Evolutionary conservation across 257 asterid genomes (phyloP).

Genomic region (Solanum tacnaense): DNA sequence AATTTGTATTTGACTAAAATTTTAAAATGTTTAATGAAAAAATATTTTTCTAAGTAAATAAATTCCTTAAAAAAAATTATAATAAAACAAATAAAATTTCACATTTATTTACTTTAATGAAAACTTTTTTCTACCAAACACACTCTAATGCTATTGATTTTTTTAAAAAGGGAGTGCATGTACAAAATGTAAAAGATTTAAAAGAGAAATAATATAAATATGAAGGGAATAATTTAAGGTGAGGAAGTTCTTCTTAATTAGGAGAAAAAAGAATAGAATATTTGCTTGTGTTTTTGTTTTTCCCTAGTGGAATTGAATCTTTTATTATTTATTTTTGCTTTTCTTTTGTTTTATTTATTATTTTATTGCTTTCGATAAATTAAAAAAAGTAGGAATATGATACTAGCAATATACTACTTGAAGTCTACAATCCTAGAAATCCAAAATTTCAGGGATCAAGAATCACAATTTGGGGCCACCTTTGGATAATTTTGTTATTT

Average conservation of each 20-base stretch:
- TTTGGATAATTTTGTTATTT: neutral
- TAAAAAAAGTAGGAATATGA: neutral
- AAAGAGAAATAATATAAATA: neutral
- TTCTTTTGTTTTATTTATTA: neutral
- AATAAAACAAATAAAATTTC: neutral
- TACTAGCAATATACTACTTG: neutral
- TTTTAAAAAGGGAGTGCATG: neutral
- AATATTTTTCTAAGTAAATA: neutral
- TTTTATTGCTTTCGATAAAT: neutral
- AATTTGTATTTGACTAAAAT: neutral
- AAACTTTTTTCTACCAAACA: neutral
- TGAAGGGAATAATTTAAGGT: neutral
- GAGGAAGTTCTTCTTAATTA: neutral
- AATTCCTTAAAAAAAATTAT: neutral
- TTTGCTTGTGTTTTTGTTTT: neutral
- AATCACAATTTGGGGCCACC: slow-evolving; percentile 5
- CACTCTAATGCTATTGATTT: neutral
- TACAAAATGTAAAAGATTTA: neutral
- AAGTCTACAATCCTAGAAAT: neutral
- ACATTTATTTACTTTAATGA: neutral
- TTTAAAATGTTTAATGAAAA: neutral
- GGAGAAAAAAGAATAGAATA: neutral
- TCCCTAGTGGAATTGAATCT: neutral
- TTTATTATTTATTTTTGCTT: neutral
- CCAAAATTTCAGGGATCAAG: slow-evolving; percentile 5